Evolutionary conservation across 371 early-diverging fungal species (phyloP), one percentile per base, ranked within the genome.

Genomic region (Mortierella sp.): DNA sequence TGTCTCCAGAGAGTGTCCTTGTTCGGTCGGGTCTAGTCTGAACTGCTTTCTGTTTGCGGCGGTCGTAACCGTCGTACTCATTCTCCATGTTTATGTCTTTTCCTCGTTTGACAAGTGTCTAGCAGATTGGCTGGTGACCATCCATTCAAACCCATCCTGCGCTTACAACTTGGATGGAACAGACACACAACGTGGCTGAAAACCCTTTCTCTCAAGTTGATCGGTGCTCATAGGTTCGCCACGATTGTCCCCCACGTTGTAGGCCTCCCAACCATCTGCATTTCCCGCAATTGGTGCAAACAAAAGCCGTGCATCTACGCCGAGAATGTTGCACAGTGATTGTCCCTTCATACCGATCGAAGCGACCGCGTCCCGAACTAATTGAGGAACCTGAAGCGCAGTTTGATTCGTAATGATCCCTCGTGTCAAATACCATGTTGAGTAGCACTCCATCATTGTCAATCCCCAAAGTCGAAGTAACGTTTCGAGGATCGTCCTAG

Each of bases 281-380:
- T 84, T 84, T 1, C 80, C 62, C 8, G 89, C 87, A 59, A 90
- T 87, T 1, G 92, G 91, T 0, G 90, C 87, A 58, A 80, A 80
- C 23, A 90, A 58, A 57, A 90, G 61, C 21, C 78, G 68, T 42
- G 80, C 79, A 23, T 81, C 79, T 9, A 90, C 80, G 41, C 84
- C 90, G 10, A 91, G 73, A 27, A 83, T 81, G 38, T 82, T 68
- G 45, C 87, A 80, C 6, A 88, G 48, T 39, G 63, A 54, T 30
- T 83, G 53, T 1, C 80, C 73, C n/a, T 82, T 50, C 6, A 84
- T 76, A 16, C 81, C 81, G 19, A 91, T 42, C 16, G 73, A 69
- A 26, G 57, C 67, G 55, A 85, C 78, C n/a, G 54, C 55, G 38
- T 69, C 71, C 18, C 78, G 63, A 42, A 81, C 72, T 30, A 71